phyloP scores from a whole-genome alignment of 169 alveolate genomes.

The Pseudocohnilembus persalinus region DNA sequence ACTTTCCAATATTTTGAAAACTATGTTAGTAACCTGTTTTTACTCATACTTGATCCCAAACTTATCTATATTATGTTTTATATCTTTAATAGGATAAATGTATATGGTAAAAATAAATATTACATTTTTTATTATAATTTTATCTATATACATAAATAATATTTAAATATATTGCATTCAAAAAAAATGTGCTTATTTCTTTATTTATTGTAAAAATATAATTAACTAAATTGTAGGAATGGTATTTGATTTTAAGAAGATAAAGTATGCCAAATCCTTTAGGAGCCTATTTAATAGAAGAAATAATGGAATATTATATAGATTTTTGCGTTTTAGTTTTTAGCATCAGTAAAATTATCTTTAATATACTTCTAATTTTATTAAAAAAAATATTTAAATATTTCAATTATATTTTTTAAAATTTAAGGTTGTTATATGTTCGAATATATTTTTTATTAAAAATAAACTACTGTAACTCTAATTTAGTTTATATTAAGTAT shows the following conservation, averaged over 20 bases:
- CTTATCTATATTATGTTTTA: background rate
- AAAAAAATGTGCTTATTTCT: too few species aligned
- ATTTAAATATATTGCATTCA: too few species aligned
- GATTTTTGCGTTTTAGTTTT: slow-evolving; percentile 7
- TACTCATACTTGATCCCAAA: background rate
- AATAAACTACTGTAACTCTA: background rate
- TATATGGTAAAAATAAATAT: background rate
- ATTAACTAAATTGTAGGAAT: too few species aligned
- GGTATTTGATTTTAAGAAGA: background rate
- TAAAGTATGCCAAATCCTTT: background rate
- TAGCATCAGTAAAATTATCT: background rate
- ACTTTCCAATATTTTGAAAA: background rate
- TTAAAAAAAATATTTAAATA: too few species aligned
- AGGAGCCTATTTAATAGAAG: background rate
- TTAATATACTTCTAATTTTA: too few species aligned
- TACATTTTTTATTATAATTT: too few species aligned
- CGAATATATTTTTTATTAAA: background rate
- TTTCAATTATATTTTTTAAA: too few species aligned
- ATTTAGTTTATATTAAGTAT: background rate
- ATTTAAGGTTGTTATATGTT: background rate
- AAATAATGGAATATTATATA: background rate
- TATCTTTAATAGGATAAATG: background rate
- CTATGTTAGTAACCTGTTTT: background rate
- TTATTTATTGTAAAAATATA: too few species aligned
- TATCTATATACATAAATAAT: background rate